phyloP scores from a whole-genome alignment of 2,329 filamentous ascomycete genomes.

The Seiridium unicorne region DNA sequence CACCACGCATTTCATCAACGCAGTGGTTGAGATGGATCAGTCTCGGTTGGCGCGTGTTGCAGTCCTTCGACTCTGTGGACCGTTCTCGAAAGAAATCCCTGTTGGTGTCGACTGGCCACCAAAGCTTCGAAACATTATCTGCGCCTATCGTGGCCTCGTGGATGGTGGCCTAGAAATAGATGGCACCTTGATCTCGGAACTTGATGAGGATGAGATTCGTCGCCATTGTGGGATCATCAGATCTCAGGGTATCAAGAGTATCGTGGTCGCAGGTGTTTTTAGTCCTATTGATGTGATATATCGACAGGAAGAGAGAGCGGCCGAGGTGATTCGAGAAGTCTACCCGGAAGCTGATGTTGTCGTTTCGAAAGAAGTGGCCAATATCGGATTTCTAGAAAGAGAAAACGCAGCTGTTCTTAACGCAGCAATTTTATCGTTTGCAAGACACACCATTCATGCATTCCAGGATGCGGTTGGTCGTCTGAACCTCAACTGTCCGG shows the following conservation, averaged over 20 bases:
- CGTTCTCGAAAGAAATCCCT: conserved; percentile 45
- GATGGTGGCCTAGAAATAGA: conserved; percentile 50
- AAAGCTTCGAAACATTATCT: conserved; percentile 41
- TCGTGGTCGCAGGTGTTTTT: conserved; percentile 47
- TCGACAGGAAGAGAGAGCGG: conserved; percentile 43
- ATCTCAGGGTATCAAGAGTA: conserved; percentile 36
- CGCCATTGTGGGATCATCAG: conserved; percentile 32
- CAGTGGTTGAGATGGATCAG: conserved; percentile 49
- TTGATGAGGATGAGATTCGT: conserved; percentile 36
- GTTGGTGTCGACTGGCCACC: conserved; percentile 49
- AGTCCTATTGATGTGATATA: conserved; percentile 45
- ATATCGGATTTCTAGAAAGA: conserved; percentile 52
- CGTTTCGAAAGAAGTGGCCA: conserved; percentile 46
- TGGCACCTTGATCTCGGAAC: conserved; percentile 38
- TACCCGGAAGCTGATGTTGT: conserved; percentile 40
- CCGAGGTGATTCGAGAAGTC: conserved; percentile 33
- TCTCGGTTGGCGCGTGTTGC: conserved; percentile 44
- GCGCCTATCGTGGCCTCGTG: conserved; percentile 39
- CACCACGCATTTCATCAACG: conserved; percentile 56
- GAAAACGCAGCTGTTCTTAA: conserved; percentile 64
- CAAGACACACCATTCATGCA: conserved; percentile 48
- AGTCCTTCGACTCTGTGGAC: conserved; percentile 48
- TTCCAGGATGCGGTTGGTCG: conserved; percentile 49
- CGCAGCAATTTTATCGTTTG: conserved; percentile 55
- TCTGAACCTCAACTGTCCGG: conserved; percentile 46